phyloP scores from a whole-genome alignment of 225 moss, liverwort and hornwort species.

The Bryum argenteum region DNA sequence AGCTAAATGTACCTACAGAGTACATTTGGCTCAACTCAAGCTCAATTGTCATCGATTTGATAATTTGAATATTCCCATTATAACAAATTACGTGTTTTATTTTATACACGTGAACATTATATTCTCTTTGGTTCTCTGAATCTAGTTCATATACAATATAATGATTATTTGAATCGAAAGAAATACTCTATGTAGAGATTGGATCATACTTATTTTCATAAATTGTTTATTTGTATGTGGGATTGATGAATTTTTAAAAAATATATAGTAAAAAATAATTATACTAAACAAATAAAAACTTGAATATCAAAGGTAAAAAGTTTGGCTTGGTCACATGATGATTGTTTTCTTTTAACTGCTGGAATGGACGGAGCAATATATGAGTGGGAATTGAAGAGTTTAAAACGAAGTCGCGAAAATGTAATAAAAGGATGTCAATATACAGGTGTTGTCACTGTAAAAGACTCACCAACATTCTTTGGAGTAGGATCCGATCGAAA shows the following conservation, averaged over 20 bases:
- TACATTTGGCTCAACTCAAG: too few species aligned
- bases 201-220: too few species aligned
- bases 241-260: neutral
- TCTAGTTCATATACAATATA: too few species aligned
- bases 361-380: slow-evolving; percentile 91
- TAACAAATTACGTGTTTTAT: too few species aligned
- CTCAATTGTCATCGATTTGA: too few species aligned
- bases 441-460: slow-evolving; percentile 59
- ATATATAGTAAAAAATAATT: neutral
- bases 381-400: slow-evolving; percentile 80
- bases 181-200: too few species aligned
- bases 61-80: too few species aligned
- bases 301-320: slow-evolving; percentile 58
- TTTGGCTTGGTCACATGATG: slow-evolving; percentile 86
- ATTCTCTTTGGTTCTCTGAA: too few species aligned
- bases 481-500: slow-evolving; percentile 86
- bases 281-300: neutral
- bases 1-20: too few species aligned
- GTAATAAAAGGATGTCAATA: slow-evolving; percentile 89
- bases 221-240: neutral
- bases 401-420: slow-evolving; percentile 80
- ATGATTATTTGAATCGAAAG: too few species aligned
- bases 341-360: slow-evolving; percentile 68
- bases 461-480: slow-evolving; percentile 77
- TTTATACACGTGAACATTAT: too few species aligned